These are phyloP conservation scores for Cladophialophora yegresii DNA, from an alignment of 2,329 filamentous ascomycete genomes.

Conservation along the genomic window DNA sequence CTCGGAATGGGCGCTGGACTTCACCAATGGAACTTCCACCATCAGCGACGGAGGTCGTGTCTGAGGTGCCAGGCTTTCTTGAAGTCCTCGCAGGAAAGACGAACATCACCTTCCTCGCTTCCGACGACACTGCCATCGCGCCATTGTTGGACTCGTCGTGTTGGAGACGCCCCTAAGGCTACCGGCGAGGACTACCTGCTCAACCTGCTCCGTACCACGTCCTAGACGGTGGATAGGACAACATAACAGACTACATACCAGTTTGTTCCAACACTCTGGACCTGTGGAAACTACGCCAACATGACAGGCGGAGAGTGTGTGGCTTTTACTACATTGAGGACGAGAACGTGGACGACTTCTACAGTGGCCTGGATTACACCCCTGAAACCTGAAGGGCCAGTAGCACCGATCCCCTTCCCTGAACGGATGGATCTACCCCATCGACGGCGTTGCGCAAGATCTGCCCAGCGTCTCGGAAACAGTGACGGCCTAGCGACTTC, in stretches of 20 bases:
- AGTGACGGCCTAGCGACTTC: conserved; percentile 17
- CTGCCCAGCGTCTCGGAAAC: conserved; percentile 14
- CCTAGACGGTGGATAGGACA: conserved; percentile 11
- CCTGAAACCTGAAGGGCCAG: conserved; percentile 12
- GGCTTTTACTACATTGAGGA: conserved; percentile 25
- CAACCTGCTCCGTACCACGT: conserved; percentile 18
- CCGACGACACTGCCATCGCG: conserved; percentile 21
- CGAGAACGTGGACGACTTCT: conserved; percentile 14
- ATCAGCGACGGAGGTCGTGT: conserved; percentile 2
- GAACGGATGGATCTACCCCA: conserved; percentile 21
- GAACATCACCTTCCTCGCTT: conserved; percentile 25
- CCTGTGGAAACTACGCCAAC: conserved; percentile 22
- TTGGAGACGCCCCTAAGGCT: conserved; percentile 9
- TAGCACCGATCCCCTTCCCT: conserved; percentile 13
- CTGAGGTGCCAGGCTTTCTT: conserved; percentile 1
- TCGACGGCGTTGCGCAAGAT: conserved; percentile 18
- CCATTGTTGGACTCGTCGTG: neutral
- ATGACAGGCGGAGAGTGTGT: conserved; percentile 22
- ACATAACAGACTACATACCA: conserved; percentile 14
- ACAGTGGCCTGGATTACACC: conserved; percentile 14
- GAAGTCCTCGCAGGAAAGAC: conserved; percentile 16
- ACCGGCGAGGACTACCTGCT: conserved; percentile 17
- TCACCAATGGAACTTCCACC: conserved; percentile 8
- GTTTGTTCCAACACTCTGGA: conserved; percentile 16
- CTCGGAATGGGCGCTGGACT: conserved; percentile 18